Evolutionary conservation across 192 early-diverging fungal species (phyloP), one percentile per base, ranked within the genome.

Genomic region (Entrophospora sp.): DNA sequence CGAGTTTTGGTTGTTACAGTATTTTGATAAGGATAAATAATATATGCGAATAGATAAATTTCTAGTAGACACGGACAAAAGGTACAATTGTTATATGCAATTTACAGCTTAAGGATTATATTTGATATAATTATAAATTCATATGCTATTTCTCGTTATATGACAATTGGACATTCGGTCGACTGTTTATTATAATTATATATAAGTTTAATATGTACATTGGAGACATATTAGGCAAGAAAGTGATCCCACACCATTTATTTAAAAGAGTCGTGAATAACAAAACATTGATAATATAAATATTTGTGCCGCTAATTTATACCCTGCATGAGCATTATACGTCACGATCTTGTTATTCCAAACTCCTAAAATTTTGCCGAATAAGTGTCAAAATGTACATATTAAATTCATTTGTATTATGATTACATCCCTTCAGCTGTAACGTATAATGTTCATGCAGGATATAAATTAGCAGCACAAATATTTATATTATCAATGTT

Each of bases 141-240:
- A 22, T 95, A 99, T 80, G 97, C 97, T 72, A 99, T 99, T 80
- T 95, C 97, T 20, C 94, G 92, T 66, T 95, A 95, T 76, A 99
- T 99, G 97, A 99, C 97, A 14, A 98, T 99, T 68, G 97, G 97
- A 25, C 97, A 99, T 83, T 88, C 98, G 77, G 90, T 99, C 59
- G 97, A 99, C 75, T 97, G 97, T 85, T 81, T 99, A 67, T 77
- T 99, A 12, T 12, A 40, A 42, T n/a, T 4, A n/a, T 2, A 38
- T 32, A 6, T 27, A 66, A 51, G 90, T 95, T 7, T 90, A 86
- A 9, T n/a, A n/a, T n/a, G n/a, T n/a, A n/a, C n/a, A n/a, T n/a
- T n/a, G n/a, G n/a, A 92, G 94, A 5, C 75, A 95, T 59, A 90
- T 90, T 34, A 95, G 94, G 27, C 84, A 84, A 44, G 95, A 97